Conservation (phyloP, 139 green algal genomes). For the Picochlorum sp. region DNA sequence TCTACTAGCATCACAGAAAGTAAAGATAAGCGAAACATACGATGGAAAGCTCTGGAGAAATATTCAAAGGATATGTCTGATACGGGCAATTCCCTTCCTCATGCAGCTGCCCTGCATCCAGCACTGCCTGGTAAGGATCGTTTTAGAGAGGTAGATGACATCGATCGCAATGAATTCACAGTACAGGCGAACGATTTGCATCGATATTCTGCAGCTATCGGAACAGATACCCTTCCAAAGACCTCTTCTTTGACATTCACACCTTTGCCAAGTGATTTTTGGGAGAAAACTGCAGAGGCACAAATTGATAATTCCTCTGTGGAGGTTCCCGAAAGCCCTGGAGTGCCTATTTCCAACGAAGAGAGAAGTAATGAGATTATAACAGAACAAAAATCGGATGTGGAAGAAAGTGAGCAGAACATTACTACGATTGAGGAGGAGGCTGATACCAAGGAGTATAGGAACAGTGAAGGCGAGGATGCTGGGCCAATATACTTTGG, state of each 20-base stretch:
- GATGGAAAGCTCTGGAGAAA: not conserved
- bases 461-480: slow-evolving; percentile 1
- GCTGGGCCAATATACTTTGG: slow-evolving; percentile 23
- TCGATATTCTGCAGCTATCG: not conserved
- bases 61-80: slow-evolving; percentile 21
- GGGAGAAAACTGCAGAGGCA: not conserved
- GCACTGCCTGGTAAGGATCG: slow-evolving; percentile 17
- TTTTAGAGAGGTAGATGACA: slow-evolving; percentile 19
- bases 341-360: not conserved
- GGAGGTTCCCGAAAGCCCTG: slow-evolving; percentile 3
- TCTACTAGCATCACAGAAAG: not conserved
- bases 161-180: slow-evolving; percentile 22
- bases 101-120: slow-evolving; percentile 27
- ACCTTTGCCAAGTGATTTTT: slow-evolving; percentile 1
- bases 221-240: slow-evolving; percentile 8
- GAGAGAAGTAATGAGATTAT: not conserved
- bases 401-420: not conserved
- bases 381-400: not conserved
- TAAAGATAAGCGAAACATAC: not conserved
- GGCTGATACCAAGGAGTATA: not conserved
- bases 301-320: slow-evolving; percentile 1
- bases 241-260: slow-evolving; percentile 9
- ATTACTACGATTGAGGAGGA: slow-evolving; percentile 6
- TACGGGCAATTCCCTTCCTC: slow-evolving; percentile 23
- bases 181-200: slow-evolving; percentile 13